phyloP scores from a whole-genome alignment of 495 filamentous ascomycete species.

The Aspergillus saccharolyticus region DNA sequence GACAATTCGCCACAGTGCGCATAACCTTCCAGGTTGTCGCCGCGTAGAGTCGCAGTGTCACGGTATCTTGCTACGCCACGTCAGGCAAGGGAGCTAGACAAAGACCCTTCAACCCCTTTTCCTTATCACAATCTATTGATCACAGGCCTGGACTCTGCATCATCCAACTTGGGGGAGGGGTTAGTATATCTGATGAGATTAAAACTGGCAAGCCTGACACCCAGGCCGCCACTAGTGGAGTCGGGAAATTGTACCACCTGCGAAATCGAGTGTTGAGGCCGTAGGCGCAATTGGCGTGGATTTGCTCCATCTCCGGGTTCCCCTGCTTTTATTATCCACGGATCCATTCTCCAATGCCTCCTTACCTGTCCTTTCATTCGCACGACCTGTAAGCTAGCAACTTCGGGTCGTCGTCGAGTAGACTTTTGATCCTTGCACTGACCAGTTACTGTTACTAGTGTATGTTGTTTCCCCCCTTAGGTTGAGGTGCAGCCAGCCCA shows the following conservation, averaged over 20 bases:
- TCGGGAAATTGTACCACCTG: conserved; percentile 5
- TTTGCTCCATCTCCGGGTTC: not conserved
- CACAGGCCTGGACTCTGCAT: not conserved
- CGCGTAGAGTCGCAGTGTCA: not conserved
- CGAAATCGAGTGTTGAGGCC: not conserved
- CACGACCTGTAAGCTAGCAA: not conserved
- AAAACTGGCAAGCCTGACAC: not conserved
- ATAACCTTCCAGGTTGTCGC: not conserved
- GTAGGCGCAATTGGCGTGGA: not conserved
- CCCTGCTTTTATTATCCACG: not conserved
- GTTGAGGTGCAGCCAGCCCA: not conserved
- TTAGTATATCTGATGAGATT: not conserved
- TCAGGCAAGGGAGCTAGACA: not conserved
- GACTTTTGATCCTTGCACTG: not conserved
- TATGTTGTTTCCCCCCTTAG: not conserved
- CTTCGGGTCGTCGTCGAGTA: not conserved
- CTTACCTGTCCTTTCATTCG: conserved; percentile 2
- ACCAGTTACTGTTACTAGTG: not conserved
- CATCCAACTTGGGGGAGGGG: not conserved
- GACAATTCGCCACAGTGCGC: not conserved
- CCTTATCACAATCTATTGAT: not conserved
- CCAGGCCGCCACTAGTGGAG: not conserved
- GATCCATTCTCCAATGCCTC: not conserved
- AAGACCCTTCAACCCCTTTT: not conserved
- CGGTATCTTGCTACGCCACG: not conserved